Evolutionary conservation across 352 stramenopile genomes (phyloP), one percentile per base, ranked within the genome.

Genomic region (Phytopythium cucurbitacearum): DNA sequence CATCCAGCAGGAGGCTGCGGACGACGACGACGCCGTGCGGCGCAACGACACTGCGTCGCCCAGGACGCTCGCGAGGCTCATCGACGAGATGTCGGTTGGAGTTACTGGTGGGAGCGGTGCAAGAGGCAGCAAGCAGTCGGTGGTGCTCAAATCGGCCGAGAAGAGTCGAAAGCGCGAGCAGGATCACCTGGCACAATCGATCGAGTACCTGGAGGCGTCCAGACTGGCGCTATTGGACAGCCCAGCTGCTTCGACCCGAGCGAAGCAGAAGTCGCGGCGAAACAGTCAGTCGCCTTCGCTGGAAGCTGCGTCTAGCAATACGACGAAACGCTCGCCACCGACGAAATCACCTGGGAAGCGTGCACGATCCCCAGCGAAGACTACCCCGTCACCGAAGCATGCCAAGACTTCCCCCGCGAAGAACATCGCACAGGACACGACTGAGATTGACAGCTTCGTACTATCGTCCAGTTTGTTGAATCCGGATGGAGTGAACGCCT

Each of bases 381-480:
- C 48, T 16, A 56, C 39, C 11, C 51, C 45, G 5, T 32, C 41
- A 21, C 28, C 15, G 4, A 59, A 49, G 36, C 28, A 34, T 35
- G 36, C 5, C 16, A 48, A 11, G 6, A 34, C n/a, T 1, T 6
- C 8, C 4, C 16, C 36, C 33, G 12, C 44, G 3, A 37, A 44
- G 5, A 33, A 47, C 34, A 36, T 62, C 40, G 7, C 59, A 58
- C 37, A 48, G 13, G 33, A 21, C 7, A 33, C 7, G 39, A 46
- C 43, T 9, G 48, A 49, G 0, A 73, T 58, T 32, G 76, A 85
- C 56, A 80, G 69, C 60, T 85, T 84, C 50, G 71, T 84, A 64
- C 82, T 83, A 40, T 73, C 71, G 8, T 60, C 67, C 4, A 82
- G 60, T 50, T 59, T 88, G 35, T 40, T 85, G 33, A 58, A 72